Evolutionary conservation across 441 rosid genomes (phyloP), one percentile per base, ranked within the genome.

Genomic region (Populus hybrid): DNA sequence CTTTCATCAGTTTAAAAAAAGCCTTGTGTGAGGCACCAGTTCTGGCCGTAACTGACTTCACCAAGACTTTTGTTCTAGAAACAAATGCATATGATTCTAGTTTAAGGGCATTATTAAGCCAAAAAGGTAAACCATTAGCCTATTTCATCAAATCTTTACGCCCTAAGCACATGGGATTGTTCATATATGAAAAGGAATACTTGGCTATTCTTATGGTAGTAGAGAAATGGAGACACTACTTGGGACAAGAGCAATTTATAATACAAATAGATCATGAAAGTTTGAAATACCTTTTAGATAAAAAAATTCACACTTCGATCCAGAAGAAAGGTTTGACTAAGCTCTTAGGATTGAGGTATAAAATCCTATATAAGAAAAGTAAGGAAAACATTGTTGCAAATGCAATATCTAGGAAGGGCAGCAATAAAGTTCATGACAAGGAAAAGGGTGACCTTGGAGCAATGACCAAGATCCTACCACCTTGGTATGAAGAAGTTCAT

Each of bases 91-190:
- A 14, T 46, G 14, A 5, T 2, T 1, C 0, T 0, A 18, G 24
- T 12, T 0, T 53, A 0, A 9, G 67, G 5, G 57, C 14, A 2
- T 10, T 76, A 6, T 9, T 75, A 6, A 23, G 28, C 4, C 8
- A 21, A 6, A 0, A 21, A 34, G 78, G 65, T 0, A 30, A 9
- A 6, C 21, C 53, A 26, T 16, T 68, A 6, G n/a, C 50, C 0
- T 69, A 26, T 8, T 38, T 67, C 0, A 42, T 16, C 1, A 68
- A 34, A 21, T 10, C 21, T 18, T 12, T 53, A 3, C 0, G 14
- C 11, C 53, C 32, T 0, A 26, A 1, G 4, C 8, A 68, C 0
- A 0, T 1, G 0, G 23, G 66, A 0, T 0, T 67, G 5, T 11
- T 2, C 14, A 42, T 42, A 3, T 10, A 42, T 42, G 50, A 42